Evolutionary conservation across 768 basidiomycete species (phyloP).

Genomic region (Mycena kentingensis): DNA sequence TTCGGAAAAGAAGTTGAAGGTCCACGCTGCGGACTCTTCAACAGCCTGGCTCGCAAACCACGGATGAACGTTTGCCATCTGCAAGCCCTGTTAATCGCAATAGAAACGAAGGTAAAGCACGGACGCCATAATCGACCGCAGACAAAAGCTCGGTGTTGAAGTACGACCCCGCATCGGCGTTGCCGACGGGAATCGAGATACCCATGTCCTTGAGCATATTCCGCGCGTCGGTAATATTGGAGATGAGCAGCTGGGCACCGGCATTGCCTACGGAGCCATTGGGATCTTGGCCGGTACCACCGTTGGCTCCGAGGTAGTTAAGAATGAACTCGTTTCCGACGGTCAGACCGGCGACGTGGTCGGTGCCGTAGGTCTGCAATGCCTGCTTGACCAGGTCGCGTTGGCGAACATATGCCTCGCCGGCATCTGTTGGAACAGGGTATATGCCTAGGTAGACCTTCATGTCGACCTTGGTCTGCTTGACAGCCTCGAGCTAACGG

Average conservation of each 20-base stretch:
- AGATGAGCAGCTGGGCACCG: conserved; percentile 63
- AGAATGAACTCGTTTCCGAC: conserved; percentile 94
- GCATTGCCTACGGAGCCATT: conserved; percentile 60
- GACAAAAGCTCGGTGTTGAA: conserved; percentile 72
- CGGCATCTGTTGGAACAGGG: conserved; percentile 59
- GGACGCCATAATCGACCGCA: conserved; percentile 61
- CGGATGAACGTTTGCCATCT: conserved; percentile 91
- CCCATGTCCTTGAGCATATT: conserved; percentile 55
- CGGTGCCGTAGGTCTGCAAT: conserved; percentile 74
- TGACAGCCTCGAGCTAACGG: conserved; percentile 80
- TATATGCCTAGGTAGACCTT: conserved; percentile 78
- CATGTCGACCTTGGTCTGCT: conserved; percentile 87
- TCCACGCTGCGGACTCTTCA: conserved; percentile 77
- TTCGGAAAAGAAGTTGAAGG: conserved; percentile 70
- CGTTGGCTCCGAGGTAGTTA: conserved; percentile 61
- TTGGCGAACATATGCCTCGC: conserved; percentile 74
- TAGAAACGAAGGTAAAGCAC: neutral
- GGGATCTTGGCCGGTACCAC: conserved; percentile 56
- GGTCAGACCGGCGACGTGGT: conserved; percentile 76
- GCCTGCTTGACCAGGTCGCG: conserved; percentile 64
- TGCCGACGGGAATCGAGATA: conserved; percentile 72
- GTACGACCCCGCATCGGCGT: conserved; percentile 83
- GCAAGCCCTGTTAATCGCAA: neutral
- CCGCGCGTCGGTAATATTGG: conserved; percentile 70
- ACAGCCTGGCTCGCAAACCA: conserved; percentile 88